Evolutionary conservation across 371 early-diverging fungal genomes (phyloP).

Genomic region (Zychaea mexicana): DNA sequence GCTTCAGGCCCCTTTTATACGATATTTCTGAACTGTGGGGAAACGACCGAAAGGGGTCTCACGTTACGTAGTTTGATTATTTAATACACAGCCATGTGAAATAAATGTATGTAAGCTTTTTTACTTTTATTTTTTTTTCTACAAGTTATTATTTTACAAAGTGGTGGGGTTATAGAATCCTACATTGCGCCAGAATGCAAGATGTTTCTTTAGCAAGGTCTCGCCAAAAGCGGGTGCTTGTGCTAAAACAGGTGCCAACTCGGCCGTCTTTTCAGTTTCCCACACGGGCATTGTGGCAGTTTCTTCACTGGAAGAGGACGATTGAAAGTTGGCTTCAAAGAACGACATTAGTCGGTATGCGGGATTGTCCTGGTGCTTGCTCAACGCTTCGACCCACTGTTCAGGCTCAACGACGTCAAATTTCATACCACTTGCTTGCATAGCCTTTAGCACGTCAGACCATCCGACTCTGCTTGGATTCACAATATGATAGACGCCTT

Average conservation of each 20-base stretch:
- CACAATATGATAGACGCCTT: constrained; percentile 35
- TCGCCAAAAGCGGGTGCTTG: constrained; percentile 10
- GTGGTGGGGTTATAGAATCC: constrained; percentile 6
- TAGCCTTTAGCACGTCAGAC: constrained; percentile 23
- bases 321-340: constrained; percentile 14
- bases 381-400: constrained; percentile 33
- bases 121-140: background rate
- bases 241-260: background rate
- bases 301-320: background rate
- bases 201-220: constrained; percentile 10
- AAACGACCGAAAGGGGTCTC: background rate
- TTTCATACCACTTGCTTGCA: constrained; percentile 24
- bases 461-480: constrained; percentile 29
- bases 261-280: constrained; percentile 3
- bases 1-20: background rate
- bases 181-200: constrained; percentile 8
- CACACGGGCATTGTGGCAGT: constrained; percentile 7
- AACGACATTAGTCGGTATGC: constrained; percentile 33
- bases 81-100: background rate
- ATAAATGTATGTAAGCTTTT: background rate
- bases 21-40: background rate
- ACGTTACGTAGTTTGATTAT: background rate
- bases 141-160: background rate
- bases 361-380: constrained; percentile 36
- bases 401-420: constrained; percentile 26